phyloP scores from a whole-genome alignment of 768 basidiomycete species.

The Suillus placidus region DNA sequence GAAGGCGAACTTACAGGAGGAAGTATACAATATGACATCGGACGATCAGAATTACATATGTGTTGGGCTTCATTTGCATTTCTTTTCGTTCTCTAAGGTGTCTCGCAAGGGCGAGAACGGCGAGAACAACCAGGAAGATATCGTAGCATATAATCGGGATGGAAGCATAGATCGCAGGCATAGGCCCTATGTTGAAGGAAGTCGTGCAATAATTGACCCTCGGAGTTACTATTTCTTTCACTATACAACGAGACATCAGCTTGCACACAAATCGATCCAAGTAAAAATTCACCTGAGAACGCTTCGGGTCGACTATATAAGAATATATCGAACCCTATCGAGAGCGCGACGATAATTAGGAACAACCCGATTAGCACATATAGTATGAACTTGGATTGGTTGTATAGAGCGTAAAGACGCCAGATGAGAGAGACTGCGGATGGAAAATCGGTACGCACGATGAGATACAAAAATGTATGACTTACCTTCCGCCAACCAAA shows the following conservation, averaged over 20 bases:
- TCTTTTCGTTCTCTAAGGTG: background rate
- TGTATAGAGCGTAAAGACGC: slow-evolving; percentile 1
- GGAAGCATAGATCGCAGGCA: background rate
- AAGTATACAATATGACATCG: slow-evolving; percentile 1
- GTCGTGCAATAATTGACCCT: background rate
- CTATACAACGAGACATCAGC: slow-evolving; percentile 1
- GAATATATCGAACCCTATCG: background rate
- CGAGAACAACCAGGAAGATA: background rate
- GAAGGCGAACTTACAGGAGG: background rate
- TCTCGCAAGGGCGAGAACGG: background rate
- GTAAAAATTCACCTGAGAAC: background rate
- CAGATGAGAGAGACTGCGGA: background rate
- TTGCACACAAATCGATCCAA: background rate
- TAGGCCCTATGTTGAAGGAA: background rate
- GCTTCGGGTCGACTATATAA: slow-evolving; percentile 1
- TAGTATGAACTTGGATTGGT: background rate
- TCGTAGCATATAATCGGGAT: background rate
- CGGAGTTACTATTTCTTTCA: background rate
- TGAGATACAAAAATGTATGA: no score
- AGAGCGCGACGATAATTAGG: background rate
- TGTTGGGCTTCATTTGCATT: background rate
- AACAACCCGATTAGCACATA: background rate
- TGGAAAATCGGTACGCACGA: background rate
- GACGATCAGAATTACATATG: background rate
- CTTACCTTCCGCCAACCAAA: background rate